Base-by-base conservation (phyloP, 2,329 filamentous ascomycete genomes). In the Dryadomyces sulphureus region DNA sequence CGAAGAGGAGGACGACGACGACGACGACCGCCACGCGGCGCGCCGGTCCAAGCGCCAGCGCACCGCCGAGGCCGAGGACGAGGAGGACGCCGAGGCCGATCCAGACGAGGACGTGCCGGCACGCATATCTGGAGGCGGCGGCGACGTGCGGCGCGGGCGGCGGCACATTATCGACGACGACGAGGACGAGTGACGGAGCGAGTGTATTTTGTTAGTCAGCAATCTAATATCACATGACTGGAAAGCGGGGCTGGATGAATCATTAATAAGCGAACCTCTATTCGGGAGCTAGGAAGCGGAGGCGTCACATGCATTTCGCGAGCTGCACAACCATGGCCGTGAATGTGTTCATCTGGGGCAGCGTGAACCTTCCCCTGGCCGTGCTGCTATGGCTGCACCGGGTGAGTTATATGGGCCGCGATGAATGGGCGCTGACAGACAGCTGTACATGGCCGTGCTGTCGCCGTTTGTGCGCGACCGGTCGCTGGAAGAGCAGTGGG, bases 151-250 rank as follows among this genome's bases (percentile, higher is more conserved):
- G 60, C 62, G 32, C 65, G 72, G 46, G 43, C 70, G 75, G 56
- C 67, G 75, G 49, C 69, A 74, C 52, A 68, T 80, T 52, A 66
- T 80, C 48, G 74, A 77, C 46, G 75, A 79, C 46, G 75, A 79
- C 47, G 75, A 79, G 36, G 73, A 77, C 38, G 49, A 54, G 24
- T 48, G 46, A 22, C 27, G 27, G n/a, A n/a, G n/a, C 7, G 27
- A 30, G 27, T 30, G 27, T 30, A 30, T 30, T 30, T 30, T 30
- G 27, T 30, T 7, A 14, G 27, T 30, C 27, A n/a, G 7, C 14
- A 30, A 7, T 14, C 27, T 14, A 30, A 7, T 14, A 7, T 30
- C 27, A 30, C 35, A n/a, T 20, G 19, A 38, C n/a, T n/a, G n/a
- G n/a, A n/a, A n/a, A n/a, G n/a, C n/a, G n/a, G n/a, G n/a, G n/a